phyloP scores from a whole-genome alignment of 108 stramenopile genomes.

The Cyclostephanos tholiformis region DNA sequence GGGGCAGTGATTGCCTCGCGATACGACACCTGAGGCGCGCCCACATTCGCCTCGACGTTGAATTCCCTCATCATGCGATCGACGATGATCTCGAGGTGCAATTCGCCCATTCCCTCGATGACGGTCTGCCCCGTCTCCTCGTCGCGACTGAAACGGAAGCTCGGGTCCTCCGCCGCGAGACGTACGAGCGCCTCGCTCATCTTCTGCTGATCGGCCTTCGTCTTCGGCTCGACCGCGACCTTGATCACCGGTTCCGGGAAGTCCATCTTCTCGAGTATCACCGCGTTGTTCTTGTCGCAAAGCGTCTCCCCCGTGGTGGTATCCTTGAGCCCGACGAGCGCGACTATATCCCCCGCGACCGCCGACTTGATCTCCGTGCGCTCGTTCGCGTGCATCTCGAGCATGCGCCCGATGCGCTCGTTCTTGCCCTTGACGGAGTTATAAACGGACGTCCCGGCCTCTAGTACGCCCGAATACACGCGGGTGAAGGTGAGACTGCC shows the following conservation, averaged over 20 bases:
- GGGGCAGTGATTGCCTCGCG: constrained; percentile 94
- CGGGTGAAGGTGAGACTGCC: constrained; percentile 95
- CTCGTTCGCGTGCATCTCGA: constrained; percentile 98
- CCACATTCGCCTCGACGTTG: constrained; percentile 93
- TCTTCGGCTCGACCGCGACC: constrained; percentile 97
- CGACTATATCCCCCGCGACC: constrained; percentile 96
- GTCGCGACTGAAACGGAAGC: constrained; percentile 93
- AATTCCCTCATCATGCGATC: constrained; percentile 99
- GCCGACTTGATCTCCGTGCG: constrained; percentile 90
- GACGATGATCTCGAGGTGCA: constrained; percentile 99
- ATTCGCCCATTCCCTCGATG: constrained; percentile 99
- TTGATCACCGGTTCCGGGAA: constrained; percentile 99
- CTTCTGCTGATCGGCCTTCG: constrained; percentile 90
- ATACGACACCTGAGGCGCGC: constrained; percentile 94
- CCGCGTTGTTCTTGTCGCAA: constrained; percentile 74
- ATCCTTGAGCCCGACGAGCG: constrained; percentile 93
- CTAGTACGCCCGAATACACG: constrained; percentile 95
- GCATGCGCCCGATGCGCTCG: constrained; percentile 96
- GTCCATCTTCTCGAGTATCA: constrained; percentile 97
- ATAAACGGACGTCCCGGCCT: constrained; percentile 89
- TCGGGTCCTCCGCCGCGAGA: constrained; percentile 97
- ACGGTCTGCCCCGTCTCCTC: constrained; percentile 98
- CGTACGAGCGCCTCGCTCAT: constrained; percentile 95
- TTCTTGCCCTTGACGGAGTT: constrained; percentile 99
- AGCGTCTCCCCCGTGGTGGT: constrained; percentile 98